These are phyloP conservation scores for Aschersonia sp. DNA, from an alignment of 2,329 filamentous ascomycete genomes.

Conservation along the genomic window DNA sequence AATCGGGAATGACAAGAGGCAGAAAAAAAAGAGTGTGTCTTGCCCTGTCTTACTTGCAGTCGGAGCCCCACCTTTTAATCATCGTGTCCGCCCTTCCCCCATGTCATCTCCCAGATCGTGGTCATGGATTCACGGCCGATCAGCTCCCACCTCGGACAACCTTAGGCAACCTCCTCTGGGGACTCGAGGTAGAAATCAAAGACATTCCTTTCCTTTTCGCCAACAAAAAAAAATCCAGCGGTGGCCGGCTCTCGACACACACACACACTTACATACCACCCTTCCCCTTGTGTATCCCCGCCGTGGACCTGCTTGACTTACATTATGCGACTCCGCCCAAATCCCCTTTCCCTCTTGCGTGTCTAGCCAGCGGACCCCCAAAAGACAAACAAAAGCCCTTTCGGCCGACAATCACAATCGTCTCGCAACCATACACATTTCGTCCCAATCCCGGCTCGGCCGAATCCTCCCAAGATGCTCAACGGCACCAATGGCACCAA, in stretches of 20 bases:
- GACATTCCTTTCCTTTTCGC: too few species aligned
- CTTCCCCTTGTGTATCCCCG: not conserved
- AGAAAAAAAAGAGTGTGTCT: too few species aligned
- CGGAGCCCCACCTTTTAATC: not conserved
- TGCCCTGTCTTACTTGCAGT: not conserved
- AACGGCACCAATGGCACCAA: slow-evolving; percentile 12
- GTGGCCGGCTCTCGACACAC: not conserved
- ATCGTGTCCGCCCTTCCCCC: not conserved
- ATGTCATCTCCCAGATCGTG: not conserved
- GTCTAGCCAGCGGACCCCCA: not conserved
- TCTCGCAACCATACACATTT: too few species aligned
- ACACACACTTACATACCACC: too few species aligned
- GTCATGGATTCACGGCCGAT: not conserved
- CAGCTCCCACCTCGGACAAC: not conserved
- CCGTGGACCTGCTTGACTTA: not conserved
- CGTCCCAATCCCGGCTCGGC: too few species aligned
- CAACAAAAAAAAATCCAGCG: too few species aligned
- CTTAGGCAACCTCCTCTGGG: not conserved
- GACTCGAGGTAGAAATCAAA: too few species aligned
- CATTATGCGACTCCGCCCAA: not conserved
- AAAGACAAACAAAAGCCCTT: too few species aligned
- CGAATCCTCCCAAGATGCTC: slow-evolving; percentile 1
- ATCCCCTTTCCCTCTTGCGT: not conserved
- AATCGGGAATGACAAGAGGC: too few species aligned
- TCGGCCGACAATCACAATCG: too few species aligned